A percentile compares a stretch with the other conserved stretches of the same genome.
Evolutionary conservation across 331 rosid genomes (phyloP).

Genomic region (Rosa hybrid): DNA sequence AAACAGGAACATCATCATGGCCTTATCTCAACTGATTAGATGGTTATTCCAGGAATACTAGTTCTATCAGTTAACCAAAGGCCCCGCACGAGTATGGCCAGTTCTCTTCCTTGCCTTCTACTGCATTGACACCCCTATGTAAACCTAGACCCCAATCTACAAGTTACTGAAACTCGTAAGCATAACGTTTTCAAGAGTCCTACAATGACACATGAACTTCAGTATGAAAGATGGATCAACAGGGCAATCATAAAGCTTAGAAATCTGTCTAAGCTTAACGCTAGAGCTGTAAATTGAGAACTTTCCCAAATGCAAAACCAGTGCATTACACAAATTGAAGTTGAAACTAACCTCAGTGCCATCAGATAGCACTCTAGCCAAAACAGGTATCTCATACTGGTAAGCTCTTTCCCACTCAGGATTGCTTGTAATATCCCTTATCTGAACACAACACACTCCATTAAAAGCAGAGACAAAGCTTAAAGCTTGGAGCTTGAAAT

Average conservation of each 20-base stretch:
- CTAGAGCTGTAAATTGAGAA: background rate
- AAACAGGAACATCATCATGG: background rate
- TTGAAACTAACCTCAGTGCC: constrained; percentile 86
- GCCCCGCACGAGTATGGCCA: background rate
- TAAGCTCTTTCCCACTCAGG: constrained; percentile 85
- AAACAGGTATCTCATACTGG: constrained; percentile 88
- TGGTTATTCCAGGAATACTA: background rate
- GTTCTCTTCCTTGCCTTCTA: too few relatives aligned
- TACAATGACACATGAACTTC: background rate
- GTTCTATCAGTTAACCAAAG: background rate
- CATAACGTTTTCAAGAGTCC: background rate
- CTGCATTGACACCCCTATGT: background rate
- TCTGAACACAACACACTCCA: constrained; percentile 36
- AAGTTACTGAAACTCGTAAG: background rate
- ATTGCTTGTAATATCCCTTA: constrained; percentile 78
- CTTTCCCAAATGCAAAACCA: constrained; percentile 17
- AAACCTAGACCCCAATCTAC: background rate
- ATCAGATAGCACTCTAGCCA: constrained; percentile 74
- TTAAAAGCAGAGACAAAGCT: background rate
- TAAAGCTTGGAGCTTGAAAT: background rate
- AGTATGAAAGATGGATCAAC: background rate
- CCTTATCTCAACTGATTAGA: background rate
- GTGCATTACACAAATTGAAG: background rate
- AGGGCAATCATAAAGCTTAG: background rate
- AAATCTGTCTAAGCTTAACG: background rate